Evolutionary conservation across 495 filamentous ascomycete species (phyloP).

Genomic region (Penicillium lagena): DNA sequence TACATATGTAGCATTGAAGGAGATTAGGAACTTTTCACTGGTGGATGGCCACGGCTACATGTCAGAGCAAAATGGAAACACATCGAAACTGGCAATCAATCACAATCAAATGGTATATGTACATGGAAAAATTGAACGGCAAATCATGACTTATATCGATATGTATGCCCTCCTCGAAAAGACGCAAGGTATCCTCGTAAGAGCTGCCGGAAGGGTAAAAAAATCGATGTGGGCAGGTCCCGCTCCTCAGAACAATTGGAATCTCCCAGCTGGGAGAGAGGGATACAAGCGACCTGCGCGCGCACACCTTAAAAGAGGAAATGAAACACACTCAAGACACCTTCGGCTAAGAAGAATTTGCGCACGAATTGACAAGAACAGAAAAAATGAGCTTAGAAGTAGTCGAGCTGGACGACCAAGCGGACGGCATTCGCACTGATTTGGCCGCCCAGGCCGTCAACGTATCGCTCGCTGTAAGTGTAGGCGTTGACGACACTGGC

Average conservation of each 20-base stretch:
- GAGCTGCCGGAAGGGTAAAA: not conserved
- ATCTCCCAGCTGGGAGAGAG: not conserved
- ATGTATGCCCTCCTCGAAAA: slow-evolving; percentile 12
- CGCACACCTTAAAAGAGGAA: slow-evolving; percentile 3
- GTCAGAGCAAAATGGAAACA: not conserved
- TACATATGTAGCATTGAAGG: slow-evolving; percentile 2
- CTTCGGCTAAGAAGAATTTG: slow-evolving; percentile 12
- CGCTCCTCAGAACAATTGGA: not conserved
- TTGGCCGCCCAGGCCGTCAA: slow-evolving; percentile 9
- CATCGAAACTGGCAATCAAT: slow-evolving; percentile 14
- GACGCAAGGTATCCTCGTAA: slow-evolving; percentile 3
- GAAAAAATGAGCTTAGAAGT: not conserved
- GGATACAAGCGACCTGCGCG: not conserved
- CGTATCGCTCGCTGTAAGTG: slow-evolving; percentile 19
- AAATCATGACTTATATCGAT: slow-evolving; percentile 12
- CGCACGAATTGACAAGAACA: slow-evolving; percentile 7
- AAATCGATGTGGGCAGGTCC: slow-evolving; percentile 4
- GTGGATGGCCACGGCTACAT: slow-evolving; percentile 7
- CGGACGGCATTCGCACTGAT: slow-evolving; percentile 18
- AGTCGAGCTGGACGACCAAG: slow-evolving; percentile 31
- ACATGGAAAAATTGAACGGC: slow-evolving; percentile 18
- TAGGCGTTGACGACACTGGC: slow-evolving; percentile 29
- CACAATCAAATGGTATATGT: slow-evolving; percentile 19
- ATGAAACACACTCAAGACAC: not conserved
- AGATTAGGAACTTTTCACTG: slow-evolving; percentile 28